Base-by-base conservation (phyloP, 176 grass and related monocot genomes). In the Poa pratensis region DNA sequence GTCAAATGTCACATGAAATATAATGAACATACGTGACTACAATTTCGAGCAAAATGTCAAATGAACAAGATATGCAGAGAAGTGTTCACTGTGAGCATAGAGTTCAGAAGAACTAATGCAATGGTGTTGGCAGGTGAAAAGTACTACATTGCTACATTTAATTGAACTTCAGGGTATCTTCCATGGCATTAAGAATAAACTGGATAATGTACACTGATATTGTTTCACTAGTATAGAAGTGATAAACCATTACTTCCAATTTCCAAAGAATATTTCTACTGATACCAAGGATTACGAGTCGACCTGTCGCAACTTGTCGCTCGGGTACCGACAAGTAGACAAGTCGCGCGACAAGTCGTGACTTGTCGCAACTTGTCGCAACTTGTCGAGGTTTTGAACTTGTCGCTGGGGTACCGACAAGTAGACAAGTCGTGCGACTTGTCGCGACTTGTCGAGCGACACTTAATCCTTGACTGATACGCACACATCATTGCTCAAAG, bases 201-300 rank as follows among this genome's bases (percentile, higher is more conserved):
- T 64, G 15, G 14, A 85, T 64, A 85, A 7, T 84, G 58, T 55
- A 67, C 32, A 77, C 34, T 54, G 45, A 37, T 68, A 76, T 52
- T 61, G 17, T 23, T 84, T 51, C 82, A 49, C 28, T 46, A 6
- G 15, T 28, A 20, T 16, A 59, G 39, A 82, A 42, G 24, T 77
- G 15, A n/a, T 27, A 43, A 26, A 82, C 19, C 43, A 81, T 30
- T 23, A 66, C 9, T 6, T 45, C 11, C 12, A 0, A 66, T 5
- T 6, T 45, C 11, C 12, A 0, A 39, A 68, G 11, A 81, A 81
- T 9, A 81, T 34, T 32, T 65, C 62, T 28, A 68, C 26, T 81
- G 18, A 75, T 24, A 63, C 5, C n/a, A n/a, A n/a, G n/a, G n/a
- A n/a, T n/a, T n/a, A n/a, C n/a, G n/a, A n/a, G n/a, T n/a, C n/a